Conservation (phyloP, 1,284 basidiomycete species). For the Cryptococcus neoformans region DNA sequence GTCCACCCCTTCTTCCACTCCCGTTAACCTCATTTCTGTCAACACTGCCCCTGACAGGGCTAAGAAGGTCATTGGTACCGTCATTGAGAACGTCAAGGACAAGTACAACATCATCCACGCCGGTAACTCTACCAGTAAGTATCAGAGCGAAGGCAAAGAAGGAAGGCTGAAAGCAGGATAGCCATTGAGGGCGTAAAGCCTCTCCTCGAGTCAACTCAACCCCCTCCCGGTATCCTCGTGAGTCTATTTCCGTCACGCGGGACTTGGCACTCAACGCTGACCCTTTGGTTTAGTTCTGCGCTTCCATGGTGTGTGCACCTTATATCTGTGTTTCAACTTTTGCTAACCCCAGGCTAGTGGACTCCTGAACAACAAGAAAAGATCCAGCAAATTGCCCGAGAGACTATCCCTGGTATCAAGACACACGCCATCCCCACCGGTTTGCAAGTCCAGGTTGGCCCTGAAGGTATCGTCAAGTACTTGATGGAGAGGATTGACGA, state of each 20-base stretch:
- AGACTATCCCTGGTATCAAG: constrained; percentile 45
- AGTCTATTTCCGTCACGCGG: constrained; percentile 1
- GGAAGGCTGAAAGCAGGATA: neutral
- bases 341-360: constrained; percentile 27
- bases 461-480: constrained; percentile 42
- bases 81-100: constrained; percentile 44
- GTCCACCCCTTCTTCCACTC: constrained; percentile 3
- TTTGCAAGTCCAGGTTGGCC: constrained; percentile 42
- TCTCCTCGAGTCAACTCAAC: constrained; percentile 32
- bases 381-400: constrained; percentile 42
- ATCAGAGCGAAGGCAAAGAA: neutral
- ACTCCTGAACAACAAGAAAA: constrained; percentile 46
- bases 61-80: constrained; percentile 38
- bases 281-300: constrained; percentile 28
- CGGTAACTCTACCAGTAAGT: constrained; percentile 41
- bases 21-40: constrained; percentile 45
- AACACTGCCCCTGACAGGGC: constrained; percentile 47
- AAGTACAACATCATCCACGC: constrained; percentile 44
- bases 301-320: constrained; percentile 33
- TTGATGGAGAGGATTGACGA: constrained; percentile 42
- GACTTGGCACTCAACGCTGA: too few relatives aligned
- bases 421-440: constrained; percentile 46
- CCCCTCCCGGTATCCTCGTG: constrained; percentile 41
- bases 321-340: neutral
- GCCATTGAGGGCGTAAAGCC: constrained; percentile 41